These are phyloP conservation scores for Papilionanthe hybrid DNA, from an alignment of 116 monocot species.

Conservation along the genomic window DNA sequence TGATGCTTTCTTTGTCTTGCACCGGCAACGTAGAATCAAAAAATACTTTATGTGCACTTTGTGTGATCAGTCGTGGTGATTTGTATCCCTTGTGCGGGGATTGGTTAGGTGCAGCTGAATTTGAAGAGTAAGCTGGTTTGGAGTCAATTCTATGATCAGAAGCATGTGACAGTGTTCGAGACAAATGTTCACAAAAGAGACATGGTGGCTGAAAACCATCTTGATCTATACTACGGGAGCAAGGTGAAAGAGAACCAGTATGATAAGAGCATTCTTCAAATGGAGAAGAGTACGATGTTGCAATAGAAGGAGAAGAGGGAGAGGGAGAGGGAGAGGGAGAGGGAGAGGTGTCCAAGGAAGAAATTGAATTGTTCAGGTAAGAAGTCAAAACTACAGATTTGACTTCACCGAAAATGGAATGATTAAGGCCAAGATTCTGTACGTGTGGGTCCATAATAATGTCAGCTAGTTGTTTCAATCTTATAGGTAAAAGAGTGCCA, in stretches of 20 bases:
- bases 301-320: constrained; percentile 10
- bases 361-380: constrained; percentile 49
- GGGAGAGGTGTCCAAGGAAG: constrained; percentile 12
- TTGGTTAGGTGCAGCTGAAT: constrained; percentile 18
- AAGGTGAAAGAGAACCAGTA: constrained; percentile 16
- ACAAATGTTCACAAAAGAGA: constrained; percentile 13
- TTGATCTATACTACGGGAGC: constrained; percentile 1
- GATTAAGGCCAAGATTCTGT: constrained; percentile 62
- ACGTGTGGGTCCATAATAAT: constrained; percentile 33
- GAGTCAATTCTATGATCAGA: constrained; percentile 15
- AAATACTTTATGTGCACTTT: constrained; percentile 6
- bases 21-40: constrained; percentile 10
- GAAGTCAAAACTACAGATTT: constrained; percentile 54
- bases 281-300: constrained; percentile 10
- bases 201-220: constrained; percentile 18
- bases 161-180: constrained; percentile 21
- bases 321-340: constrained; percentile 32
- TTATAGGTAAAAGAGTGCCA: constrained; percentile 26
- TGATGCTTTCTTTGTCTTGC: constrained; percentile 12
- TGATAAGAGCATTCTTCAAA: constrained; percentile 13
- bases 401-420: constrained; percentile 69
- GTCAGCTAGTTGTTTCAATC: constrained; percentile 61
- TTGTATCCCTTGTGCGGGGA: constrained; percentile 2
- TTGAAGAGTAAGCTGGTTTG: constrained; percentile 6
- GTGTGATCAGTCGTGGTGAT: constrained; percentile 10